Percentiles rank a stretch among this genome's conserved stretches.
Conservation (phyloP, 2,329 filamentous ascomycete genomes). For the Polytolypa hystricis region DNA sequence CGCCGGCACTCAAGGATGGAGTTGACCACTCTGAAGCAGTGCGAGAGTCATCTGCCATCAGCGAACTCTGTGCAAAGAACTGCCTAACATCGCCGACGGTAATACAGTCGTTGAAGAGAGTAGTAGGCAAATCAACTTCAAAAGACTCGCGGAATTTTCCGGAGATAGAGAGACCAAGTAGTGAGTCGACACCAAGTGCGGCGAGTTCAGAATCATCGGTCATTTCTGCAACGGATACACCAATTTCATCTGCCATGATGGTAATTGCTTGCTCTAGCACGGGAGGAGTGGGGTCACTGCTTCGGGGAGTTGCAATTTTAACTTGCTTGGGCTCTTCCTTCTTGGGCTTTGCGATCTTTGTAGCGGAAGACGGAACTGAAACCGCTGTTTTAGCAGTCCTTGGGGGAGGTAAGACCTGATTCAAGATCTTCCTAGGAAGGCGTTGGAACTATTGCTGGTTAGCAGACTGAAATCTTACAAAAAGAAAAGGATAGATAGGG, state of each 20-base stretch:
- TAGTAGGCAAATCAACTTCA: conserved; percentile 7
- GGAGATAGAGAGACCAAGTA: conserved; percentile 35
- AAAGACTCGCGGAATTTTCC: conserved; percentile 6
- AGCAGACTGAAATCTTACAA: no score
- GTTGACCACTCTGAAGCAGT: conserved; percentile 16
- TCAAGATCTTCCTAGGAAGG: no score
- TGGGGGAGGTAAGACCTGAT: no score
- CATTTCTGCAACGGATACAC: conserved; percentile 21
- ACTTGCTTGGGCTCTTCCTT: no score
- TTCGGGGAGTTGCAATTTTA: no score
- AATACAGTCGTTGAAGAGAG: conserved; percentile 4
- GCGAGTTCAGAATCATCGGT: conserved; percentile 26
- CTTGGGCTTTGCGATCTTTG: no score
- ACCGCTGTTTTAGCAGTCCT: no score
- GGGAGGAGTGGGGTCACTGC: no score
- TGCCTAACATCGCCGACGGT: conserved; percentile 5
- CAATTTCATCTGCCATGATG: conserved; percentile 13
- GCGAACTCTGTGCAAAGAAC: neutral
- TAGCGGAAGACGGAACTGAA: no score
- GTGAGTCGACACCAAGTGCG: conserved; percentile 40
- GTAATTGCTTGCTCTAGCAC: conserved; percentile 7
- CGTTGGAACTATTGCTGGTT: no score
- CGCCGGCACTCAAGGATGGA: conserved; percentile 23
- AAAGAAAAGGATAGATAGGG: no score
- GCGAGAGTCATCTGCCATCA: no score